phyloP scores from a whole-genome alignment of 83 land plant genomes.

The Diphasiastrum complanatum region DNA sequence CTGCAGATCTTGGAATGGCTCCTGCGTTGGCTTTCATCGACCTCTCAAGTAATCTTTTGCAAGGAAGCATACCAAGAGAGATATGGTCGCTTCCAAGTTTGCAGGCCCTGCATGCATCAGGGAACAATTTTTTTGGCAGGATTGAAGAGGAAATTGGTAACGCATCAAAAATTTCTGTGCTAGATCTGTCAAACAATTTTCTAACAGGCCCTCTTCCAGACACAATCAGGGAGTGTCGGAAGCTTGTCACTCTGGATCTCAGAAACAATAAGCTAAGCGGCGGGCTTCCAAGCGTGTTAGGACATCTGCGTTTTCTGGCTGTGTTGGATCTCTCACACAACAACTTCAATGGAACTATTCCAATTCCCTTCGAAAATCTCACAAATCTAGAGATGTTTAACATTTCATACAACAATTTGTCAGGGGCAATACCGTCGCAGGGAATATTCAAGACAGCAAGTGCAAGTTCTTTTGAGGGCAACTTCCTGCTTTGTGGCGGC shows the following conservation, averaged over 20 bases:
- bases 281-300: not conserved
- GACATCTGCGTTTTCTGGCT: constrained; percentile 1
- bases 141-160: not conserved
- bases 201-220: not conserved
- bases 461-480: not conserved
- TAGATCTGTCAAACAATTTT: constrained; percentile 6
- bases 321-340: constrained; percentile 5
- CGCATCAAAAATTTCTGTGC: not conserved
- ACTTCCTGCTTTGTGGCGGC: not conserved
- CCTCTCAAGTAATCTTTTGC: not conserved
- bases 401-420: not conserved
- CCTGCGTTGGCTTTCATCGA: constrained; percentile 3
- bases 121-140: not conserved
- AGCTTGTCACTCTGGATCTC: not conserved
- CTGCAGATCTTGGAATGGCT: no score
- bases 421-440: not conserved
- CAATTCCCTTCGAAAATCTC: not conserved
- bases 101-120: not conserved
- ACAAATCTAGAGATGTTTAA: not conserved
- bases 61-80: constrained; percentile 1
- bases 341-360: not conserved
- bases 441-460: not conserved
- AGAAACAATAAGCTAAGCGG: not conserved
- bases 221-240: not conserved
- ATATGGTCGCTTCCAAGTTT: not conserved